Evolutionary conservation across 2,329 filamentous ascomycete species (phyloP), one percentile per base, ranked within the genome.

Genomic region (Aspergillus sergii): DNA sequence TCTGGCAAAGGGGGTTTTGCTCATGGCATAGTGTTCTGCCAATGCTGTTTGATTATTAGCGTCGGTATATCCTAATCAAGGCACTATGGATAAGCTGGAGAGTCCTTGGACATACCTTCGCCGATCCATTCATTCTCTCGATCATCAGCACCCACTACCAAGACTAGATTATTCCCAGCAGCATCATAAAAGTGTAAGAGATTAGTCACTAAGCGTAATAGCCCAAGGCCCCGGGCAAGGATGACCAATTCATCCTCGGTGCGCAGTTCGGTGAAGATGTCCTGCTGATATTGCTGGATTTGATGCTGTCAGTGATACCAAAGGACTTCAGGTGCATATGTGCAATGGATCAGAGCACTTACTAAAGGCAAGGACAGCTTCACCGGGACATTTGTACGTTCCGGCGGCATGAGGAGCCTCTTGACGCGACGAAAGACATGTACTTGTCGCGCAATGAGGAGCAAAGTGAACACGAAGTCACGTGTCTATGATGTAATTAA

Each of bases 51-150:
- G 19, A 26, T 11, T n/a, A 32, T 61, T 56, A 61, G 56, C 8
- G 21, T 39, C 21, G 43, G 28, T 23, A 6, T 34, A 21, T 21
- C 19, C 19, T 34, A 36, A 41, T 32, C 23, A 21, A 21, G 34
- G 14, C 39, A 23, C 36, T 30, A 36, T 45, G 26, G 48, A 23
- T 23, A 28, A 57, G 63, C 55, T 43, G 50, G 43, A 21, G 41
- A 14, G 43, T 23, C n/a, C n/a, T 12, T 56, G 55, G 23, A 32
- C 74, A 28, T 73, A 82, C 81, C 80, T 81, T 98, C 95, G 69
- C 95, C 95, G 64, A 99, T 93, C 94, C 94, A 98, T 61, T 90
- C 89, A 86, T 97, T 97, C 75, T 99, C 95, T 64, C 92, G 88
- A 39, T 97, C 93, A 64, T 95, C 91, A 41, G 95, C 94, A 11